Base-by-base conservation (phyloP, 768 basidiomycete genomes). In the Hortiboletus campestris region DNA sequence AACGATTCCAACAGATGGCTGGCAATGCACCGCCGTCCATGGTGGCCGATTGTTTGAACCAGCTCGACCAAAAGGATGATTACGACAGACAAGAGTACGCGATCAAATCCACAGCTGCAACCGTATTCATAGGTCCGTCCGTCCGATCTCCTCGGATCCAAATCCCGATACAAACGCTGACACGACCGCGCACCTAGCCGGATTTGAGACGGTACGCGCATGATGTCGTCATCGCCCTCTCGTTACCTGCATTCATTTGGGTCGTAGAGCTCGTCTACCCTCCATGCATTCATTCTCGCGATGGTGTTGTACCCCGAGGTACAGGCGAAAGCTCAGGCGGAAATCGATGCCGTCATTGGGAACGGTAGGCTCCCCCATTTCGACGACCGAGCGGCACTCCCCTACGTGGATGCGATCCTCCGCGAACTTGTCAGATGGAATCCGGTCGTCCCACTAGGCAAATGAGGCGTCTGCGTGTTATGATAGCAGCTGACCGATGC, bases 351-450 rank as follows among this genome's bases (percentile, higher is more conserved):
- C 12, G 63, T 72, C 7, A 53, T 72, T 4, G 64, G 63, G 6
- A 46, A 4, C 13, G 55, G 44, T 6, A 58, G 61, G 22, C 50
- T 74, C 0, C 70, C 73, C 10, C 16, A 51, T 20, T 70, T 73
- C 31, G 55, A 63, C 6, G 70, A 72, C 46, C 55, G 61, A 41
- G 43, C 52, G 1, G 51, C 58, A 5, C 62, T 79, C 12, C 79
- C 78, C 1, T 80, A 79, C 48, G 66, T 78, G 14, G 68, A 66
- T n/a, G 77, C 77, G 4, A 69, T 78, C 36, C 66, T 74, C 6
- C 74, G 67, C 45, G 79, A 80, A 51, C 46, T 65, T 17, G 34
- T 67, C 22, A 55, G 68, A 46, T 71, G 67, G 70, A 47, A 53
- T 36, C 67, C 69, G 2, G 61, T 65, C 0, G 22, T 59, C 14